Evolutionary conservation across 257 asterid genomes (phyloP).

Genomic region (Schizonepeta tenuifolia): DNA sequence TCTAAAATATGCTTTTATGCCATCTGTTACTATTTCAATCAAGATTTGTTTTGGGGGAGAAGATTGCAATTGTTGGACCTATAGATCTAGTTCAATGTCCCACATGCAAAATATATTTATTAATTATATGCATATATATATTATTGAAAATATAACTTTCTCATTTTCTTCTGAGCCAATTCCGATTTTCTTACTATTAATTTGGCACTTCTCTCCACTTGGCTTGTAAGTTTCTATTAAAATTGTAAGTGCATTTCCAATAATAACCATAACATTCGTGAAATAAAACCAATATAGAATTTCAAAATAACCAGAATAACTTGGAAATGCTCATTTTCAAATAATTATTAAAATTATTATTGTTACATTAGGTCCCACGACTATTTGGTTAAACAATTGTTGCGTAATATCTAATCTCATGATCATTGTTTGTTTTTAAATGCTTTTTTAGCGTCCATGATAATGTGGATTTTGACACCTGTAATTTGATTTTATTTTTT

Average conservation of each 20-base stretch:
- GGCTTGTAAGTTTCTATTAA: too few species aligned
- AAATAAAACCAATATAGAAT: too few species aligned
- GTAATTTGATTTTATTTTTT: too few species aligned
- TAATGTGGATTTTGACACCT: background rate
- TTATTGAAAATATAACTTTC: too few species aligned
- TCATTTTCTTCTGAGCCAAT: background rate
- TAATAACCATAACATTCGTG: too few species aligned
- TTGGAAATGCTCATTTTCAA: background rate
- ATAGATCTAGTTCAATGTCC: background rate
- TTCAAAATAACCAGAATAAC: background rate
- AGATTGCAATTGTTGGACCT: background rate
- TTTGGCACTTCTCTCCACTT: too few species aligned
- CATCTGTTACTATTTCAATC: slow-evolving; percentile 6
- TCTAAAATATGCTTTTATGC: slow-evolving; percentile 23
- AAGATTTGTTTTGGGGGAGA: background rate
- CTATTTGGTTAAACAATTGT: background rate
- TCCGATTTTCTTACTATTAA: background rate
- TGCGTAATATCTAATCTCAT: too few species aligned
- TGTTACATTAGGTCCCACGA: too few species aligned
- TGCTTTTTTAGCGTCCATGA: too few species aligned
- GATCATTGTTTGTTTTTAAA: too few species aligned
- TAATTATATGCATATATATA: too few species aligned
- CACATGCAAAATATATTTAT: background rate
- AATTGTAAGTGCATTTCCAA: too few species aligned
- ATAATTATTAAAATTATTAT: background rate